Base-by-base conservation (phyloP, 371 early-diverging fungal species). In the Fennellomyces sp. region DNA sequence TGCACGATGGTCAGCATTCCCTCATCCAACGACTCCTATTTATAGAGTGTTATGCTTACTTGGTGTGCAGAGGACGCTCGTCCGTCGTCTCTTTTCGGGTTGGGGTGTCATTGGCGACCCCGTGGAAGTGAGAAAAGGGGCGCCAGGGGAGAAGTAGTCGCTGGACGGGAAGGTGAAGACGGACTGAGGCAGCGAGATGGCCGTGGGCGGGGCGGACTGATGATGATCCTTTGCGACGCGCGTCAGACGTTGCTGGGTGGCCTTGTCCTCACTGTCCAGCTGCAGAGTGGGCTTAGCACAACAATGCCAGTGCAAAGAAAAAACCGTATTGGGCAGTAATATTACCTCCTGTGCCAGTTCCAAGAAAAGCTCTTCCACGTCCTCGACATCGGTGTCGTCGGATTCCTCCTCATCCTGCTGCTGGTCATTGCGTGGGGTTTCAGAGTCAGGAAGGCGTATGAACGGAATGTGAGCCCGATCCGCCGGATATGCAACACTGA, bases 341-440 rank as follows among this genome's bases (percentile, higher is more conserved):
- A 6, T 48, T 66, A 68, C 68, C 64, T 63, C 64, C 35, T 63
- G 68, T 3, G 50, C 42, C 6, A 60, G 39, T 19, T 68, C 62
- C 8, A 60, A 47, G 45, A 63, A 59, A 3, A 63, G 56, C 23
- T 65, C 64, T 23, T 70, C 64, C 8, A 66, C 69, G 21, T 68
- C 68, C 26, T 72, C 65, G 27, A 56, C 64, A 28, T 72, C 72
- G 15, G 69, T 63, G 58, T 72, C 73, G 27, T 68, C 68, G 5
- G 56, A 48, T 13, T 67, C 67, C 10, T 68, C 69, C 17, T 68
- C 68, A 19, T 56, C 49, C 12, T 23, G 25, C 23, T 35, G 38
- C n/a, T 49, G 49, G 26, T 27, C 49, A 21, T 25, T 15, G 49
- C 49, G 55, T 26, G 25, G 8, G 29, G 36, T 54, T 36, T 25